These are phyloP conservation scores for Isabelozyma gotoi DNA, from an alignment of 805 yeast genomes.

Conservation along the genomic window DNA sequence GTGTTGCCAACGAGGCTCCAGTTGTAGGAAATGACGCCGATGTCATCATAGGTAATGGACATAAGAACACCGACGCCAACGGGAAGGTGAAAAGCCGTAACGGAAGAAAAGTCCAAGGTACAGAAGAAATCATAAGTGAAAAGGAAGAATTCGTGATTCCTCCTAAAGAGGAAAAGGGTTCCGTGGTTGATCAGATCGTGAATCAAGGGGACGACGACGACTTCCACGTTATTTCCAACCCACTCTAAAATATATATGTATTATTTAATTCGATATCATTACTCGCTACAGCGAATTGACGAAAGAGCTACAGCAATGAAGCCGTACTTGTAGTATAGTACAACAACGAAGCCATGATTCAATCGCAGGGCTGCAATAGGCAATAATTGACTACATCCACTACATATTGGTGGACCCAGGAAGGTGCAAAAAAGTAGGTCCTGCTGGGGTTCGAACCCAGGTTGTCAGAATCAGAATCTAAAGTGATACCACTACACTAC, in stretches of 20 bases:
- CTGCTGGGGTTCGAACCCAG: constrained; percentile 36
- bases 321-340: too few species aligned
- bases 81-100: constrained; percentile 2
- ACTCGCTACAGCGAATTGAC: too few species aligned
- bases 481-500: constrained; percentile 35
- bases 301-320: too few species aligned
- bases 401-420: too few species aligned
- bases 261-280: too few species aligned
- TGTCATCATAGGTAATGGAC: constrained; percentile 19
- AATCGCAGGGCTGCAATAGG: background rate
- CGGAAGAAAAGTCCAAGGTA: constrained; percentile 1
- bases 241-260: background rate
- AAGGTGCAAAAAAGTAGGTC: constrained; percentile 14
- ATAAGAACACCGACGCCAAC: constrained; percentile 9
- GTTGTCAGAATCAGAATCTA: constrained; percentile 35
- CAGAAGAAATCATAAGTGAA: constrained; percentile 1
- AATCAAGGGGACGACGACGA: background rate
- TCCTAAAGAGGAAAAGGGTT: constrained; percentile 1
- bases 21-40: constrained; percentile 43
- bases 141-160: background rate
- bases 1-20: constrained; percentile 45
- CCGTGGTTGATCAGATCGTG: background rate
- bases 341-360: background rate
- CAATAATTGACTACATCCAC: too few species aligned
- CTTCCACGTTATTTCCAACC: background rate